These are phyloP conservation scores for Pinguiococcus pyrenoidosus DNA, from an alignment of 108 stramenopile genomes.

Conservation along the genomic window DNA sequence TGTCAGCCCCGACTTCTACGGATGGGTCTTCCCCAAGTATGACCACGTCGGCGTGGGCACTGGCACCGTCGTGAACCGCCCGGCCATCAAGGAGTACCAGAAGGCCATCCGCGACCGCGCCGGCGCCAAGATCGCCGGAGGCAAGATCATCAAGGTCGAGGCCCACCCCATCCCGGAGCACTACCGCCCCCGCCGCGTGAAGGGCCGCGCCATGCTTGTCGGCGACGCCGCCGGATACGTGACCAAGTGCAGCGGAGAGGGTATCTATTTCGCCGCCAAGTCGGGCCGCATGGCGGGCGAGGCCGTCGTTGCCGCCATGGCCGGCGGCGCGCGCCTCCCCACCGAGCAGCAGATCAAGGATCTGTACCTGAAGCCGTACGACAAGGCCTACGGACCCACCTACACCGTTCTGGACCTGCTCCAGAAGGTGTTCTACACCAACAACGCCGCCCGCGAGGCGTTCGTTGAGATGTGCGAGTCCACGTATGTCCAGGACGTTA, in stretches of 20 bases:
- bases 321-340: constrained; percentile 67
- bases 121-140: constrained; percentile 87
- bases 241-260: constrained; percentile 96
- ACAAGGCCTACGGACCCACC: constrained; percentile 78
- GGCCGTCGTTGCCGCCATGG: constrained; percentile 74
- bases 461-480: constrained; percentile 93
- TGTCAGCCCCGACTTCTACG: constrained; percentile 94
- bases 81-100: constrained; percentile 96
- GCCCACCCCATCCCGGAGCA: constrained; percentile 97
- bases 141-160: constrained; percentile 97
- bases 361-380: constrained; percentile 86
- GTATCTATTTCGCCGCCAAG: constrained; percentile 96
- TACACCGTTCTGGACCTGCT: constrained; percentile 90
- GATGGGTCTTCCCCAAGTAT: constrained; percentile 98
- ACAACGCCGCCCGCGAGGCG: constrained; percentile 93
- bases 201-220: constrained; percentile 56
- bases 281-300: constrained; percentile 93
- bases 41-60: constrained; percentile 98
- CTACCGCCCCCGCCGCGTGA: constrained; percentile 85
- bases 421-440: constrained; percentile 88
- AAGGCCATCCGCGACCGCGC: constrained; percentile 96
- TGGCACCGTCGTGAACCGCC: constrained; percentile 92
- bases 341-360: constrained; percentile 76
- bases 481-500: constrained; percentile 94
- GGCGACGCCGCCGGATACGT: constrained; percentile 93